Conservation (phyloP, 495 filamentous ascomycete genomes). For the Hyphodiscus hymeniophilus region DNA sequence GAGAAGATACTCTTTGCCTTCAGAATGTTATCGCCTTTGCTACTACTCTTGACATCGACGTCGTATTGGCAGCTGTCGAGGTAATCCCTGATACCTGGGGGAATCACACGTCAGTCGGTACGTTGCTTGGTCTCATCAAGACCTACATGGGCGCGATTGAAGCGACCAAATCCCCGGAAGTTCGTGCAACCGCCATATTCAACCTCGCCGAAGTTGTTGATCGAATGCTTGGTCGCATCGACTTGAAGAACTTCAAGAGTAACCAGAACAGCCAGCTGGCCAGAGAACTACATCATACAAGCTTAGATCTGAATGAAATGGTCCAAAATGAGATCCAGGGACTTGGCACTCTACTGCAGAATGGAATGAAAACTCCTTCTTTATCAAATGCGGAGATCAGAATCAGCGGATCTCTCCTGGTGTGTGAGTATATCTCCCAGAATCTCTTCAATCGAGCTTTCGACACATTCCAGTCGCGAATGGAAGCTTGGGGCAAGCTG, state of each 20-base stretch:
- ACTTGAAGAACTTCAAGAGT: not conserved
- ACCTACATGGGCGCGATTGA: slow-evolving; percentile 2
- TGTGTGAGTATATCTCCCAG: not conserved
- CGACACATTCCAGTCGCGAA: not conserved
- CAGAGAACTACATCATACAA: not conserved
- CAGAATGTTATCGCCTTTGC: slow-evolving; percentile 11
- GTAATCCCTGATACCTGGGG: slow-evolving; percentile 24
- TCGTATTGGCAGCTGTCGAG: slow-evolving; percentile 25
- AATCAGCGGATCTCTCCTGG: slow-evolving; percentile 34
- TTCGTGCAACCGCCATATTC: slow-evolving; percentile 1
- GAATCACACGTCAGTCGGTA: not conserved
- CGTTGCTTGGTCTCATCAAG: slow-evolving; percentile 33
- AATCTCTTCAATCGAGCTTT: not conserved
- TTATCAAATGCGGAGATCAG: slow-evolving; percentile 36
- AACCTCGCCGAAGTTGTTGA: slow-evolving; percentile 8
- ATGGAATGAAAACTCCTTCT: slow-evolving; percentile 25
- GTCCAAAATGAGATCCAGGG: not conserved
- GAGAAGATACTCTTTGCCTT: slow-evolving; percentile 11
- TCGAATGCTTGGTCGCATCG: not conserved
- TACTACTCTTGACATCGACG: slow-evolving; percentile 22
- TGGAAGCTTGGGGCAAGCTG: slow-evolving; percentile 36
- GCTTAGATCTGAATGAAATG: not conserved
- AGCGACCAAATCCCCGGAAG: not conserved
- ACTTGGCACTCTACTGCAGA: not conserved
- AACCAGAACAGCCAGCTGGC: not conserved